Conservation (phyloP, 2,329 filamentous ascomycete species). For the Fonsecaea nubica region DNA sequence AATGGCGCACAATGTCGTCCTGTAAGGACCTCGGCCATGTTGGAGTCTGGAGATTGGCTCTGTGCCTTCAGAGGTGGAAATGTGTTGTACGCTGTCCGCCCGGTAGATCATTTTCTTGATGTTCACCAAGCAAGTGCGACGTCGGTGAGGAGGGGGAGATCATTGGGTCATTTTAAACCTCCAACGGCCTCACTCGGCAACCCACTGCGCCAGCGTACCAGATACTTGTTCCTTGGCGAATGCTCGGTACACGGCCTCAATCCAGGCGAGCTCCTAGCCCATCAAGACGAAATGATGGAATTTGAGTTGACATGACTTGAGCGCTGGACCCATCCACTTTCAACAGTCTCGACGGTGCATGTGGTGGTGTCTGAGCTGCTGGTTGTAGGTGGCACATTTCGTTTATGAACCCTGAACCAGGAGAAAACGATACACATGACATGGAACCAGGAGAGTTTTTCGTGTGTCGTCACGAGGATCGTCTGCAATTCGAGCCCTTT, state of each 20-base stretch:
- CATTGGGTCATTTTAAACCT: neutral
- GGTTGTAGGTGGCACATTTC: neutral
- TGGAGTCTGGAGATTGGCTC: constrained; percentile 30
- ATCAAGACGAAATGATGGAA: constrained; percentile 10
- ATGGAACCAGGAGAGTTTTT: neutral
- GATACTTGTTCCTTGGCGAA: constrained; percentile 30
- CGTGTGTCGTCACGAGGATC: neutral
- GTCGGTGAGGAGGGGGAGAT: neutral
- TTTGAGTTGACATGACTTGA: constrained; percentile 25
- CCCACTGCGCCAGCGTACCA: neutral
- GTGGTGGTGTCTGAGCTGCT: neutral
- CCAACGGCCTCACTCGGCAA: neutral
- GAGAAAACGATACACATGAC: neutral
- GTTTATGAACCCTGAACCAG: neutral
- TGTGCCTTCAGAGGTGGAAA: constrained; percentile 28
- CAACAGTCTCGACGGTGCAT: neutral
- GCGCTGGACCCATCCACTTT: neutral
- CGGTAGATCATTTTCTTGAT: neutral
- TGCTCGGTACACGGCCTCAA: constrained; percentile 29
- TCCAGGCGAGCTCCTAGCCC: constrained; percentile 12
- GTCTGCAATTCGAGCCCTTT: neutral
- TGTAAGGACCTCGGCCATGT: constrained; percentile 30
- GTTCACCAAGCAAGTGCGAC: neutral
- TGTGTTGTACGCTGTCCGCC: constrained; percentile 26
- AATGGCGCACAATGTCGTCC: constrained; percentile 14